These are phyloP conservation scores for Exserohilum rostratum DNA, from an alignment of 2,329 filamentous ascomycete genomes.

Conservation along the genomic window DNA sequence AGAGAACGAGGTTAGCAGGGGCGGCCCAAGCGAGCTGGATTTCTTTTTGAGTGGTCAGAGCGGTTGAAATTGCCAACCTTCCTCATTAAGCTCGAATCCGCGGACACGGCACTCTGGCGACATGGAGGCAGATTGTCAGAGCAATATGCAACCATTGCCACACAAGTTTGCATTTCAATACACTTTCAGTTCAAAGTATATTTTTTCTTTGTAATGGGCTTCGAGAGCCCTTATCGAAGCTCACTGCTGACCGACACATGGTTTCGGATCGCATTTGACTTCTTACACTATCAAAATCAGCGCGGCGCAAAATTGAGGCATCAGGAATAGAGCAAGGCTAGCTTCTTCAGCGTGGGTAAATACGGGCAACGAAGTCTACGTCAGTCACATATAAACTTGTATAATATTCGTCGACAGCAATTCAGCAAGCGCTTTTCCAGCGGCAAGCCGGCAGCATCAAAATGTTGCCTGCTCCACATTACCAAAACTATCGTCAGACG, in stretches of 20 bases:
- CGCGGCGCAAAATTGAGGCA: slow-evolving; percentile 18
- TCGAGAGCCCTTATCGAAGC: slow-evolving; percentile 16
- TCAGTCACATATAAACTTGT: slow-evolving; percentile 24
- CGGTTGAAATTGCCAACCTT: slow-evolving; percentile 23
- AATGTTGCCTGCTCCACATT: slow-evolving; percentile 2
- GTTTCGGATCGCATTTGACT: slow-evolving; percentile 1
- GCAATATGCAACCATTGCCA: neutral
- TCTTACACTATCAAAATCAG: slow-evolving; percentile 5
- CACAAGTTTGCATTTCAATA: neutral
- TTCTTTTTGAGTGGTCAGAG: slow-evolving; percentile 66
- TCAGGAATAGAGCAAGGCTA: slow-evolving; percentile 1
- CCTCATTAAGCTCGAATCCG: neutral
- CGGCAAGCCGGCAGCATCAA: neutral
- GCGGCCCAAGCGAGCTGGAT: slow-evolving; percentile 75
- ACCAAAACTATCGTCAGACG: slow-evolving; percentile 1
- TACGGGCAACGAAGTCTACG: slow-evolving; percentile 21
- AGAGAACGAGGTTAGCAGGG: slow-evolving; percentile 75
- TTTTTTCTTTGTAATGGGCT: slow-evolving; percentile 18
- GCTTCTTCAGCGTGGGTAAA: slow-evolving; percentile 12
- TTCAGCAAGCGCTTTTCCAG: slow-evolving; percentile 5
- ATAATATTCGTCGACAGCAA: slow-evolving; percentile 21
- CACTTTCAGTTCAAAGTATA: slow-evolving; percentile 17
- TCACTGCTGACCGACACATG: slow-evolving; percentile 2
- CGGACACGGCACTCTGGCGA: neutral
- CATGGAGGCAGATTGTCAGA: slow-evolving; percentile 6